phyloP scores from a whole-genome alignment of 306 rosid genomes.

The Rosa lucieae region DNA sequence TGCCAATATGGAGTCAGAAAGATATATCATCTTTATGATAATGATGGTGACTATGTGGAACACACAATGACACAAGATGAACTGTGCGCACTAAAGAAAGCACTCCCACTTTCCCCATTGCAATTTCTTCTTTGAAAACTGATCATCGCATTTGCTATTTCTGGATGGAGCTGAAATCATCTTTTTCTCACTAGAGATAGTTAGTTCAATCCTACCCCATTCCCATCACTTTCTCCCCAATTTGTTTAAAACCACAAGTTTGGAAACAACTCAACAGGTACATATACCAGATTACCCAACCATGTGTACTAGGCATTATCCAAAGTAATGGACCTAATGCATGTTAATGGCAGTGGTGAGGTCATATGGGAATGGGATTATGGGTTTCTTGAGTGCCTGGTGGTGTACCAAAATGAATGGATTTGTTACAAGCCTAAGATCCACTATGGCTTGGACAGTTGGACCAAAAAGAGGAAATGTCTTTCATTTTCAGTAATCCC shows the following conservation, averaged over 20 bases:
- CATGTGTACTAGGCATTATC: too few relatives aligned
- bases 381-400: too few relatives aligned
- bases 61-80: neutral
- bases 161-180: neutral
- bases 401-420: too few relatives aligned
- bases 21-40: neutral
- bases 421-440: too few relatives aligned
- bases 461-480: too few relatives aligned
- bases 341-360: too few relatives aligned
- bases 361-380: too few relatives aligned
- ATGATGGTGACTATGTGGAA: neutral
- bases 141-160: conserved; percentile 1
- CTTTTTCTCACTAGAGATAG: neutral
- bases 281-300: neutral
- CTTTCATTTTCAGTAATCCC: too few relatives aligned
- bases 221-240: neutral
- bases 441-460: too few relatives aligned
- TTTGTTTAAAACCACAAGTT: neutral
- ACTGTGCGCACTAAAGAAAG: conserved; percentile 18
- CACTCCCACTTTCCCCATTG: conserved; percentile 8
- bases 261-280: neutral
- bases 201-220: neutral
- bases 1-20: neutral
- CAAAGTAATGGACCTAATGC: neutral
- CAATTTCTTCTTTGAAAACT: neutral